Evolutionary conservation across 257 asterid species (phyloP).

Genomic region (Solanum ossicruentum): DNA sequence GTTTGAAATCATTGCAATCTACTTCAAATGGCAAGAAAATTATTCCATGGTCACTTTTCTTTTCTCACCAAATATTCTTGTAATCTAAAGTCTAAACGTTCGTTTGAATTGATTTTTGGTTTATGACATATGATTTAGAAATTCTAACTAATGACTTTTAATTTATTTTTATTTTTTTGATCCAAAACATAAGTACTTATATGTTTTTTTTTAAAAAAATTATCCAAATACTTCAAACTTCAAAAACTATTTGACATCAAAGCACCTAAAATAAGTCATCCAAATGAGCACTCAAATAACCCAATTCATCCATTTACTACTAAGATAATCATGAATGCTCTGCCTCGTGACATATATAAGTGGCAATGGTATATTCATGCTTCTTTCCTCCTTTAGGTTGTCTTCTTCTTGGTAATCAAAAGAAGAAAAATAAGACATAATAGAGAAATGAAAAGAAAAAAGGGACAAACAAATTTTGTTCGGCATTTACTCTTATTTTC

Average conservation of each 20-base stretch:
- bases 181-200: too few species aligned
- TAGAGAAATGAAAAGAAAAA: not conserved
- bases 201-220: too few species aligned
- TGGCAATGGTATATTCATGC: not conserved
- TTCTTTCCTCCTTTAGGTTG: not conserved
- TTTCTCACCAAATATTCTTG: not conserved
- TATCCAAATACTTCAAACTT: too few species aligned
- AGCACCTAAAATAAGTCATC: too few species aligned
- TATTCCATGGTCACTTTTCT: not conserved
- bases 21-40: not conserved
- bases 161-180: not conserved
- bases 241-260: too few species aligned
- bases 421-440: not conserved
- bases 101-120: too few species aligned
- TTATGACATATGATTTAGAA: too few species aligned
- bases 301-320: too few species aligned
- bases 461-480: not conserved
- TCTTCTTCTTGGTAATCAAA: not conserved
- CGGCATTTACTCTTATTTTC: not conserved
- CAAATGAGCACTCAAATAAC: too few species aligned
- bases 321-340: not conserved
- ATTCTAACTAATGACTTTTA: too few species aligned
- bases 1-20: not conserved
- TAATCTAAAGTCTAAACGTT: not conserved
- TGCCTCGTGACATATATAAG: not conserved